Evolutionary conservation across 495 filamentous ascomycete genomes (phyloP).

Genomic region (Neurospora hispaniola): DNA sequence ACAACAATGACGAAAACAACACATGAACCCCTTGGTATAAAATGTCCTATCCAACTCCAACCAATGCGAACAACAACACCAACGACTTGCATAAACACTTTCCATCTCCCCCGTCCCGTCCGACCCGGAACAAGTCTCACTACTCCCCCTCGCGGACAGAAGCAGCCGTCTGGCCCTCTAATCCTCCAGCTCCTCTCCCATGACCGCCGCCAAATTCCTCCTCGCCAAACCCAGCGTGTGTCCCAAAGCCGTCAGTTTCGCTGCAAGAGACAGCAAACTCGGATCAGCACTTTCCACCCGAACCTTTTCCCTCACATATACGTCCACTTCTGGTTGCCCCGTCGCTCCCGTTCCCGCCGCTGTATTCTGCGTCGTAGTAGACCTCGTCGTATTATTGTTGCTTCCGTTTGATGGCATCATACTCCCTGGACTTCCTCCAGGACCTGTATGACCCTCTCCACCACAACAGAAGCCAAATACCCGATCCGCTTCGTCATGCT

Average conservation of each 20-base stretch:
- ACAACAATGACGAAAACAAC: slow-evolving; percentile 15
- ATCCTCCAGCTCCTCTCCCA: slow-evolving; percentile 48
- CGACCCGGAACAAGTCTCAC: neutral
- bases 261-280: slow-evolving; percentile 72
- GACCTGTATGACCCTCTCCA: neutral
- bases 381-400: too few relatives aligned
- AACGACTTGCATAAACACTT: neutral
- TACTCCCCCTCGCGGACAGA: neutral
- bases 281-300: slow-evolving; percentile 88
- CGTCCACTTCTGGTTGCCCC: slow-evolving; percentile 35
- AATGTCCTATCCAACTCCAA: slow-evolving; percentile 16
- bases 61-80: slow-evolving; percentile 12
- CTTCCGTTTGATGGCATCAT: slow-evolving; percentile 4
- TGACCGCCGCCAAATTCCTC: slow-evolving; percentile 65
- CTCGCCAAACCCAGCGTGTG: slow-evolving; percentile 59
- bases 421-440: neutral
- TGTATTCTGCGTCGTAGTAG: too few relatives aligned
- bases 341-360: too few relatives aligned
- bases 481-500: slow-evolving; percentile 73
- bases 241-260: slow-evolving; percentile 75
- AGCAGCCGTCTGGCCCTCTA: slow-evolving; percentile 5
- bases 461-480: slow-evolving; percentile 43
- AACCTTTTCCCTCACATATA: slow-evolving; percentile 81
- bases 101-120: neutral
- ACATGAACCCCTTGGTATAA: slow-evolving; percentile 15